Conservation (phyloP, 495 filamentous ascomycete genomes). For the Evansstolkia leycettana region DNA sequence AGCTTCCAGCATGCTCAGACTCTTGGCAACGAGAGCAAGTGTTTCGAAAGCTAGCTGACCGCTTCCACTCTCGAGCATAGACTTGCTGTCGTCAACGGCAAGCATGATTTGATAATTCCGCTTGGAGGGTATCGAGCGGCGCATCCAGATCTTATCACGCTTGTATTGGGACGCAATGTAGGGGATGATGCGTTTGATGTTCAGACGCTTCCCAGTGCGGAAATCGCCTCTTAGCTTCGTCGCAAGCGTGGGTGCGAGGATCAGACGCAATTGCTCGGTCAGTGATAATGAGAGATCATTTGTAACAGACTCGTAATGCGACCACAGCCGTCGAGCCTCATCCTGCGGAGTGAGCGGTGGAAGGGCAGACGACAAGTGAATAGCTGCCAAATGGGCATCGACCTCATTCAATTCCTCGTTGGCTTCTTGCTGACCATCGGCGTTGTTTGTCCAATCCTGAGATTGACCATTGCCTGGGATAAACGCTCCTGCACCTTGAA, state of each 20-base stretch:
- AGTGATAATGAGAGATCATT: conserved; percentile 75
- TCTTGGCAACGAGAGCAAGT: conserved; percentile 74
- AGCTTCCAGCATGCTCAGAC: conserved; percentile 80
- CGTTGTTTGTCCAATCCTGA: conserved; percentile 17
- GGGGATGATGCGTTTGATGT: conserved; percentile 97
- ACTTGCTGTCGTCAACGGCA: conserved; percentile 89
- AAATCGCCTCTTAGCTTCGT: conserved; percentile 96
- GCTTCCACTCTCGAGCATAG: conserved; percentile 68
- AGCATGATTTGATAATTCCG: conserved; percentile 94
- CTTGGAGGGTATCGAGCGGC: conserved; percentile 78
- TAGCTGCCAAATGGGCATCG: conserved; percentile 59
- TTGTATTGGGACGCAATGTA: conserved; percentile 97
- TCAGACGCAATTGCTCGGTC: conserved; percentile 88
- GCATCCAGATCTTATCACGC: conserved; percentile 99
- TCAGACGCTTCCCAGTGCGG: conserved; percentile 94
- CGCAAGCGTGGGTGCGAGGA: conserved; percentile 85
- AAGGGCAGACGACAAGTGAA: conserved; percentile 46
- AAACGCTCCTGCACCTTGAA: conserved; percentile 29
- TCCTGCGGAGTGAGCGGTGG: conserved; percentile 28
- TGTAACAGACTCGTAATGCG: conserved; percentile 68
- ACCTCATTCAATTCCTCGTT: conserved; percentile 58
- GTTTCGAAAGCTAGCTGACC: conserved; percentile 77
- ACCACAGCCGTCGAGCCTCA: conserved; percentile 74
- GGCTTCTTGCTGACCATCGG: conserved; percentile 28
- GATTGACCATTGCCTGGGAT: conserved; percentile 26